Percentiles rank a stretch among this genome's conserved stretches.
Conservation (phyloP, 345 rosid genomes). For the Cochlearia excelsa region DNA sequence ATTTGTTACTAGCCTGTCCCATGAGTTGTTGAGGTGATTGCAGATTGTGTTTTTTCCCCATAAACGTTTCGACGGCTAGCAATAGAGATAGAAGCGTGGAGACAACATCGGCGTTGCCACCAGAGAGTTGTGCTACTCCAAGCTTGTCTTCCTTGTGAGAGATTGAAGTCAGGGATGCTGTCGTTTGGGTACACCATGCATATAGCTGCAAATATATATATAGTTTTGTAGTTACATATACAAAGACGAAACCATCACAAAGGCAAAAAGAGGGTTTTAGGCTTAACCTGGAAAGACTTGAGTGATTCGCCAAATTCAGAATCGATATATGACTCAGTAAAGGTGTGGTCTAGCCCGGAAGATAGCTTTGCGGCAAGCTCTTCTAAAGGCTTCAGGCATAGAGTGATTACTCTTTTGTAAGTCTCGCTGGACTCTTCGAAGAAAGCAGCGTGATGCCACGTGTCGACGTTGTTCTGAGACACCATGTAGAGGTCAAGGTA, state of each 20-base stretch:
- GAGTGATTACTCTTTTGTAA: constrained; percentile 71
- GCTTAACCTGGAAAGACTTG: constrained; percentile 68
- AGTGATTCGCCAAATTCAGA: constrained; percentile 52
- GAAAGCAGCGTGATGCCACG: constrained; percentile 95
- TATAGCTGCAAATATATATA: constrained; percentile 52
- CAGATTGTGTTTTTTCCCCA: constrained; percentile 77
- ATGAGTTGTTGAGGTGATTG: constrained; percentile 58
- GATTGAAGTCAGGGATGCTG: constrained; percentile 62
- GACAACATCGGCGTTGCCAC: constrained; percentile 68
- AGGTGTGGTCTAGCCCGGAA: constrained; percentile 55
- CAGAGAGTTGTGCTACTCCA: constrained; percentile 92
- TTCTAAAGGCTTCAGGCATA: constrained; percentile 77
- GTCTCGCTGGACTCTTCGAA: constrained; percentile 92
- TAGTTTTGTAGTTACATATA: background rate
- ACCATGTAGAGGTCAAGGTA: constrained; percentile 94
- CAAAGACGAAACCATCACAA: too few relatives aligned
- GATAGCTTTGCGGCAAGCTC: constrained; percentile 63
- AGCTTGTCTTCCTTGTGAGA: constrained; percentile 79
- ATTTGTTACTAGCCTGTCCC: constrained; percentile 70
- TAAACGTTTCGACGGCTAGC: constrained; percentile 72
- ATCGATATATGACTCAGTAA: constrained; percentile 42
- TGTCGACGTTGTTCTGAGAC: constrained; percentile 84
- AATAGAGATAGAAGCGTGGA: constrained; percentile 74
- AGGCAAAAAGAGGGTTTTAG: background rate
- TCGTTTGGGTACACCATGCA: constrained; percentile 78